Conservation (phyloP, 2,329 filamentous ascomycete species). For the Parascedosporium putredinis region DNA sequence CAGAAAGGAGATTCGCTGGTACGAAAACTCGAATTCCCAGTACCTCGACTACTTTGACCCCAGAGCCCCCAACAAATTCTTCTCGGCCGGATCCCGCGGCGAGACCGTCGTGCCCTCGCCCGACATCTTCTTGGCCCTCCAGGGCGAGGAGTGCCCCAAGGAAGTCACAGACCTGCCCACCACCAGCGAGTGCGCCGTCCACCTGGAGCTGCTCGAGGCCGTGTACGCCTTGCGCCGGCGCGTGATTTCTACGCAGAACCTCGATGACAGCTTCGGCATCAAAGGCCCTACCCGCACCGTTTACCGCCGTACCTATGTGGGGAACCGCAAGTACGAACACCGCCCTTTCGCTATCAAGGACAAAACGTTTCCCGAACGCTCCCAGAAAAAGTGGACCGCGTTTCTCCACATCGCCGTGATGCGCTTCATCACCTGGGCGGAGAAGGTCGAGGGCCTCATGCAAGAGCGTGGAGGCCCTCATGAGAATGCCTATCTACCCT, state of each 20-base stretch:
- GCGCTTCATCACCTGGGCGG: constrained; percentile 18
- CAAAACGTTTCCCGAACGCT: not conserved
- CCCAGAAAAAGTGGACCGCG: not conserved
- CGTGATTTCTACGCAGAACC: constrained; percentile 13
- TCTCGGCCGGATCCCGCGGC: not conserved
- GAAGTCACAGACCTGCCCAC: constrained; percentile 11
- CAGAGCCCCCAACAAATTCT: not conserved
- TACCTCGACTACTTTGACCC: not conserved
- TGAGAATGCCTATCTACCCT: not conserved
- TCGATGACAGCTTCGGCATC: constrained; percentile 14
- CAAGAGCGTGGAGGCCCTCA: not conserved
- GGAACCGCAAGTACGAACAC: not conserved
- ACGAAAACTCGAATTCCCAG: not conserved
- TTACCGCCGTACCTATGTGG: not conserved
- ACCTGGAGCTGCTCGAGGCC: constrained; percentile 50
- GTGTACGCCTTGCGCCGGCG: constrained; percentile 39
- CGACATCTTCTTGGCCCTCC: not conserved
- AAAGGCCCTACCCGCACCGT: constrained; percentile 12
- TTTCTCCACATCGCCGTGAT: constrained; percentile 18
- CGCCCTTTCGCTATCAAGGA: not conserved
- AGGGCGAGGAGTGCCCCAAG: not conserved
- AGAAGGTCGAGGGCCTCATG: constrained; percentile 7
- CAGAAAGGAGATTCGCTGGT: not conserved
- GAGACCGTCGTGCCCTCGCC: not conserved
- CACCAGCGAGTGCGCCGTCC: constrained; percentile 34